Conservation (phyloP, 805 yeast species). For the Cyberlindnera misumaiensis region DNA sequence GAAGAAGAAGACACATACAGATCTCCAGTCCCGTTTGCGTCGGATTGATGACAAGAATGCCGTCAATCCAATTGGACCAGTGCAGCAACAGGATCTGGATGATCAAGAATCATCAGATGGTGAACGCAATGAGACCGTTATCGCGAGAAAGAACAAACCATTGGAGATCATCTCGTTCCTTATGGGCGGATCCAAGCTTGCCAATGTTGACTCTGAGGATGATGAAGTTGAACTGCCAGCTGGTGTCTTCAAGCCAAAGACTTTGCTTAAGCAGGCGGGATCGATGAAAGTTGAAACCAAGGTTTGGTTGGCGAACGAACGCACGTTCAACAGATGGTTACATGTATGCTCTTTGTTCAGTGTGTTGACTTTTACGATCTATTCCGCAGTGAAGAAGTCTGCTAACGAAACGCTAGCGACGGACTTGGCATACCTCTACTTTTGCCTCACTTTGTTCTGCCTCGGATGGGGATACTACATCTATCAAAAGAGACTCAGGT, state of each 20-base stretch:
- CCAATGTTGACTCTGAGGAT: constrained; percentile 75
- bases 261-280: constrained; percentile 79
- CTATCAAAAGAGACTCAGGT: constrained; percentile 61
- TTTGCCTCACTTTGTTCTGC: constrained; percentile 72
- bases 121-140: constrained; percentile 26
- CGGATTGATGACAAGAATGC: constrained; percentile 19
- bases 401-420: constrained; percentile 60
- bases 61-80: neutral
- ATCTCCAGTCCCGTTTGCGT: constrained; percentile 31
- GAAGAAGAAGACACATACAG: constrained; percentile 39
- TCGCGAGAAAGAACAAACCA: constrained; percentile 26
- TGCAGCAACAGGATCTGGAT: constrained; percentile 24
- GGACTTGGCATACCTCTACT: constrained; percentile 69
- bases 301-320: constrained; percentile 97
- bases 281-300: constrained; percentile 94
- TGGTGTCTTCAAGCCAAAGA: constrained; percentile 80
- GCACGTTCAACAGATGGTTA: constrained; percentile 95
- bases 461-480: constrained; percentile 87
- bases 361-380: constrained; percentile 77
- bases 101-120: constrained; percentile 47
- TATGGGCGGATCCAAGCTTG: constrained; percentile 37
- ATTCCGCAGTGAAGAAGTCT: constrained; percentile 65
- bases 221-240: constrained; percentile 81
- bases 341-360: constrained; percentile 82
- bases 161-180: constrained; percentile 30